Conservation (phyloP, 331 rosid genomes). For the Acacia pycnantha region DNA sequence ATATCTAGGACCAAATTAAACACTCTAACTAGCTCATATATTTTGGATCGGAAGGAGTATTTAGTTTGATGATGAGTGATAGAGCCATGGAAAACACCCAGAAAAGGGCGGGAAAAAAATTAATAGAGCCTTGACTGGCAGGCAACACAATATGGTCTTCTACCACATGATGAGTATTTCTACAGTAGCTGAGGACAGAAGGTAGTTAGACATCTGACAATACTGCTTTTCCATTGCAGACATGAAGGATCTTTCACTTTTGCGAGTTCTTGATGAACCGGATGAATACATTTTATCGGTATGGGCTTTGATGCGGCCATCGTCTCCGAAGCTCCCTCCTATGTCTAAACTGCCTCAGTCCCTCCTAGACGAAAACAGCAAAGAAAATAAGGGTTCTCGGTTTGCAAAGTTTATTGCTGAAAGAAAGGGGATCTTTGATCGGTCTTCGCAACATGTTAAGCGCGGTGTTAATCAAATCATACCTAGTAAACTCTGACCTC, state of each 20-base stretch:
- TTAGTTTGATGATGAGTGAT: not conserved
- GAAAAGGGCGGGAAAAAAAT: too few species aligned
- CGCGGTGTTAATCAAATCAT: constrained; percentile 34
- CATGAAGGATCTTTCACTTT: constrained; percentile 59
- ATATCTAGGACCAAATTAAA: not conserved
- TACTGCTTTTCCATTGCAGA: constrained; percentile 42
- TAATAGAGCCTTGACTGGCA: not conserved
- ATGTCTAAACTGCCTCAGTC: constrained; percentile 41
- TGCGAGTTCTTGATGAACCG: constrained; percentile 67
- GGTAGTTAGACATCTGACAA: constrained; percentile 27
- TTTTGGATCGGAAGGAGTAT: too few species aligned
- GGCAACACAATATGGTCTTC: not conserved
- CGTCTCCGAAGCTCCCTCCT: constrained; percentile 50
- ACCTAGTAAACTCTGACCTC: constrained; percentile 76
- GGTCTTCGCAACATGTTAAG: constrained; percentile 39
- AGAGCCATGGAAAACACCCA: not conserved
- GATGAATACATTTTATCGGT: constrained; percentile 64
- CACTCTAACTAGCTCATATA: not conserved
- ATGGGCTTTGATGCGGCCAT: constrained; percentile 94
- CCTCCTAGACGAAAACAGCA: constrained; percentile 33
- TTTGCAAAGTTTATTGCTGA: constrained; percentile 84
- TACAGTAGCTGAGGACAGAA: not conserved
- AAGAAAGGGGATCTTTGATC: constrained; percentile 50
- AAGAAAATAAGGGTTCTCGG: constrained; percentile 70
- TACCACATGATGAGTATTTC: not conserved